phyloP scores from a whole-genome alignment of 768 basidiomycete species.

The Termitomyces sp. region DNA sequence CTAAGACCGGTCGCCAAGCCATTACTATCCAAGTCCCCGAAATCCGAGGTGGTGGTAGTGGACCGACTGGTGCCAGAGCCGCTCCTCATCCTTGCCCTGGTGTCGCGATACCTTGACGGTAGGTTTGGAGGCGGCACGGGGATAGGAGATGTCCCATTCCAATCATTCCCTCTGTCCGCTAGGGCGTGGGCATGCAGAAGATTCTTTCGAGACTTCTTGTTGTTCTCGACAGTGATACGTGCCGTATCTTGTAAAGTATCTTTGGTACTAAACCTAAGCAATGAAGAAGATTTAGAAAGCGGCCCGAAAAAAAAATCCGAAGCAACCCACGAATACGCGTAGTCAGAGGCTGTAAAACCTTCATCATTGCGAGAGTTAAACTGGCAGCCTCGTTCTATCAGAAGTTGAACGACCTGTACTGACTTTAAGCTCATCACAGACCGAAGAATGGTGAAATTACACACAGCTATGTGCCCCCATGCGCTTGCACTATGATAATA shows the following conservation, averaged over 20 bases:
- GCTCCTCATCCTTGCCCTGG: slow-evolving; percentile 61
- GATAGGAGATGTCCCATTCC: slow-evolving; percentile 38
- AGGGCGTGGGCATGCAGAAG: slow-evolving; percentile 60
- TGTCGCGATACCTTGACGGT: slow-evolving; percentile 39
- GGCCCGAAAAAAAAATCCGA: not conserved
- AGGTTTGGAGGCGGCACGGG: slow-evolving; percentile 35
- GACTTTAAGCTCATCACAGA: slow-evolving; percentile 6
- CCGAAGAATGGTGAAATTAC: slow-evolving; percentile 18
- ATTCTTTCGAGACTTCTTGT: slow-evolving; percentile 68
- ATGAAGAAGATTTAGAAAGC: not conserved
- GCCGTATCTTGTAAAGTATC: slow-evolving; percentile 81
- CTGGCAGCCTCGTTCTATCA: slow-evolving; percentile 87
- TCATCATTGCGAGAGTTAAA: slow-evolving; percentile 82
- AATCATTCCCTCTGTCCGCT: slow-evolving; percentile 61
- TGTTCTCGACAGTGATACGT: slow-evolving; percentile 70
- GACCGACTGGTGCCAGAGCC: slow-evolving; percentile 73
- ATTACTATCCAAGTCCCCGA: slow-evolving; percentile 53
- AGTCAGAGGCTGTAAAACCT: slow-evolving; percentile 89
- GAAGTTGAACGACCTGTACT: slow-evolving; percentile 67
- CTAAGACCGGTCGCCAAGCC: slow-evolving; percentile 36
- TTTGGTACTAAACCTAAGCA: slow-evolving; percentile 59
- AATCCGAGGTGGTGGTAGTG: slow-evolving; percentile 72
- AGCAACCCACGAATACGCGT: slow-evolving; percentile 76
- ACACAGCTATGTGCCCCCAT: slow-evolving; percentile 79
- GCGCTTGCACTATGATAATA: slow-evolving; percentile 63